Conservation (phyloP, 2,329 filamentous ascomycete species). For the Trichoderma endophyticum region DNA sequence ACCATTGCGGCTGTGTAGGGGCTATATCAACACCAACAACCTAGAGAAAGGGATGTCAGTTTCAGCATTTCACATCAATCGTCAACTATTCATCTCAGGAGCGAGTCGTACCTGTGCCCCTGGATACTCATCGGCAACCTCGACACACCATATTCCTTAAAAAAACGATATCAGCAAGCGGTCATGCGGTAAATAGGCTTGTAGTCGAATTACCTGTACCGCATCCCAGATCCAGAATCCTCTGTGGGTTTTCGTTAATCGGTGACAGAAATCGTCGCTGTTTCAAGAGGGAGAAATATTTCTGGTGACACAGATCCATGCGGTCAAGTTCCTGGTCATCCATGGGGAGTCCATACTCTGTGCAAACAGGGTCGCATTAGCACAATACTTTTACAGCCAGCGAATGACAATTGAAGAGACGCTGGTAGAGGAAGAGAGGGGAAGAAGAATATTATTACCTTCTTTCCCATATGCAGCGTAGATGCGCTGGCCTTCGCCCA, state of each 20-base stretch:
- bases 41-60: slow-evolving; percentile 9
- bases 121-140: slow-evolving; percentile 38
- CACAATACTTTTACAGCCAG: not conserved
- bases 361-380: not conserved
- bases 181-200: not conserved
- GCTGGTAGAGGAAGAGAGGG: too few relatives aligned
- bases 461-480: slow-evolving; percentile 35
- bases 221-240: slow-evolving; percentile 30
- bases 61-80: not conserved
- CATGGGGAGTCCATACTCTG: slow-evolving; percentile 40
- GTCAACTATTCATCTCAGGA: not conserved
- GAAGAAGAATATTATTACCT: slow-evolving; percentile 22
- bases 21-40: slow-evolving; percentile 29
- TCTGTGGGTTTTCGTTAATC: slow-evolving; percentile 26
- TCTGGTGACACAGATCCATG: slow-evolving; percentile 38
- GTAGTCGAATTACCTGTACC: slow-evolving; percentile 22
- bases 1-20: slow-evolving; percentile 26
- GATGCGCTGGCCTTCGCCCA: slow-evolving; percentile 31
- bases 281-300: slow-evolving; percentile 30
- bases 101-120: slow-evolving; percentile 22
- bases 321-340: slow-evolving; percentile 39
- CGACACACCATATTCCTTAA: slow-evolving; percentile 33
- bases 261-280: slow-evolving; percentile 27
- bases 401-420: not conserved
- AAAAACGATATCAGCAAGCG: not conserved